Evolutionary conservation across 768 basidiomycete species (phyloP).

Genomic region (Termitomyces sp.): DNA sequence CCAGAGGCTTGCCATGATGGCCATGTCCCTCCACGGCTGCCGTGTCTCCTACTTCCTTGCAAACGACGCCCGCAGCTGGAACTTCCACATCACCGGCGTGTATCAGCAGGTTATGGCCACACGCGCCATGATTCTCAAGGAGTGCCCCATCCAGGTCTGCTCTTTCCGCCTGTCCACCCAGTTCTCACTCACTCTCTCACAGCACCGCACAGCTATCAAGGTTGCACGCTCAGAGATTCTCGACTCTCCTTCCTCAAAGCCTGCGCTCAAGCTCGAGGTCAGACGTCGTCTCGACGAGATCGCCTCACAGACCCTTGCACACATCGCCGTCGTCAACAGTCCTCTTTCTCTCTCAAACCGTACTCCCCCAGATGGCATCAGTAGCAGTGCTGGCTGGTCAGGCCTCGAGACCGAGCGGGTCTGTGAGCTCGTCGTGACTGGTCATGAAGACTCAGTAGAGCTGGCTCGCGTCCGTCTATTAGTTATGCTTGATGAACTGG

Average conservation of each 20-base stretch:
- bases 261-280: constrained; percentile 76
- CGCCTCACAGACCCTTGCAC: constrained; percentile 86
- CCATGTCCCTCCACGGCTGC: constrained; percentile 77
- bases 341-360: constrained; percentile 69
- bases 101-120: constrained; percentile 93
- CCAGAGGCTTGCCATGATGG: constrained; percentile 71
- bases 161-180: constrained; percentile 12
- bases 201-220: constrained; percentile 85
- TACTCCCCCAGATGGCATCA: constrained; percentile 73
- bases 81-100: constrained; percentile 85
- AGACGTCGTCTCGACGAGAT: constrained; percentile 88
- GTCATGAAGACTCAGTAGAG: constrained; percentile 84
- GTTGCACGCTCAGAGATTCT: constrained; percentile 92
- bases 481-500: constrained; percentile 93
- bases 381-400: constrained; percentile 73
- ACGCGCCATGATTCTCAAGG: constrained; percentile 83
- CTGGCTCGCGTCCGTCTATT: constrained; percentile 85
- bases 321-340: constrained; percentile 91
- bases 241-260: constrained; percentile 75
- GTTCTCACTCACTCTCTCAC: constrained; percentile 10
- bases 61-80: constrained; percentile 73
- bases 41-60: constrained; percentile 75
- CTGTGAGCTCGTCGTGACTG: constrained; percentile 90
- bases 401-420: constrained; percentile 92
- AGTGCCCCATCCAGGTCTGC: constrained; percentile 77